Evolutionary conservation across 2,329 filamentous ascomycete species (phyloP).

Genomic region (Epichloe brachyelytri): DNA sequence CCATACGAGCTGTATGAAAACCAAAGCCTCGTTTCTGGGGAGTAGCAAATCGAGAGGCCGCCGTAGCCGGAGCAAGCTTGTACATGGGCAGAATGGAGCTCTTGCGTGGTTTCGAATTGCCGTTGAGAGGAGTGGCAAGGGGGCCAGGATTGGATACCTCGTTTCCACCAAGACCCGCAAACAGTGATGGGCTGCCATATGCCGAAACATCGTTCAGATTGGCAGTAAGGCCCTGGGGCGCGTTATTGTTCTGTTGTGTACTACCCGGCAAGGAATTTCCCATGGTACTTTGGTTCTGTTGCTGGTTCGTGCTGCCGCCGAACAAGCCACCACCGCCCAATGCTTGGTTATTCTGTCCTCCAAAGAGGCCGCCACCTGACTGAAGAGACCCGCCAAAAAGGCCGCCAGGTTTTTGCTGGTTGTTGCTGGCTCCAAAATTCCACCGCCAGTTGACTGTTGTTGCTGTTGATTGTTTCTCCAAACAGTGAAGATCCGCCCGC

Average conservation of each 20-base stretch:
- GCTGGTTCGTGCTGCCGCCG: conserved; percentile 31
- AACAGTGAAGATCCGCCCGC: conserved; percentile 30
- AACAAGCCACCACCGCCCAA: conserved; percentile 31
- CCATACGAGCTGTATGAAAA: conserved; percentile 85
- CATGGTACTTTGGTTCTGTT: conserved; percentile 32
- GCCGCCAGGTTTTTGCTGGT: conserved; percentile 29
- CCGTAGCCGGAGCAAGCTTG: conserved; percentile 64
- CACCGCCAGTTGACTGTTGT: conserved; percentile 26
- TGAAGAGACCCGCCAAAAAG: conserved; percentile 40
- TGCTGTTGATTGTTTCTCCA: conserved; percentile 25
- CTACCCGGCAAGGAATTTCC: conserved; percentile 48
- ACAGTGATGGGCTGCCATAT: conserved; percentile 80
- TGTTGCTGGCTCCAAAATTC: conserved; percentile 32
- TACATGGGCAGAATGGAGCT: conserved; percentile 73
- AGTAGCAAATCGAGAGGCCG: conserved; percentile 66
- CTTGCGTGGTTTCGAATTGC: conserved; percentile 61
- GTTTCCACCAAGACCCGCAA: conserved; percentile 54
- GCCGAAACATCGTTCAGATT: conserved; percentile 76
- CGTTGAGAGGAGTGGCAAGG: conserved; percentile 76
- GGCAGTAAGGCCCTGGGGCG: conserved; percentile 58
- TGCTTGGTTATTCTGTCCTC: conserved; percentile 32
- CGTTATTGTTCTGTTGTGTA: conserved; percentile 33
- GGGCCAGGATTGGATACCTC: conserved; percentile 67
- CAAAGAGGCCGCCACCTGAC: conserved; percentile 41
- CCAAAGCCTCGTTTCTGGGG: conserved; percentile 81